Evolutionary conservation across 495 filamentous ascomycete species (phyloP), one percentile per base, ranked within the genome.

Genomic region (Immersiella caudata): DNA sequence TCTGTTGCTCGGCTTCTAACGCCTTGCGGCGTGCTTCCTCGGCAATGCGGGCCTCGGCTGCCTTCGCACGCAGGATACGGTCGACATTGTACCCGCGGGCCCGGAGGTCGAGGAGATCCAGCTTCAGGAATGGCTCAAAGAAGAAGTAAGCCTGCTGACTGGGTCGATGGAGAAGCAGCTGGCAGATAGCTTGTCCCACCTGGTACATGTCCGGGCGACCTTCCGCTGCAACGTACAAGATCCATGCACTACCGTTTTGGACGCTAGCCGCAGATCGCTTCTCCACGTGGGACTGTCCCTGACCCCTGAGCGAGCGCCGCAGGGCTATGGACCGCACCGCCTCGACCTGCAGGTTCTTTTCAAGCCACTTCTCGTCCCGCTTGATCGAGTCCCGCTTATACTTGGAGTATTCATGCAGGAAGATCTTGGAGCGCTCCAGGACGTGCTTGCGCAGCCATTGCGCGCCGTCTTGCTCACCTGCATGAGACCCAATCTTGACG

Each of bases 51-150:
- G 91, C 89, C 74, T 98, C 93, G 6, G 90, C 89, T 12, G 89
- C 93, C 77, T 93, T 94, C 35, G 88, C 87, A 33, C 90, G 87
- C 21, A 99, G 82, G 71, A 98, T 97, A 18, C 95, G 88, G 64
- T 95, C 91, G 50, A 98, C 95, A 70, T 99, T 98, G 79, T 95
- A 97, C 4, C 95, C 95, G 65, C 93, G 91, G 24, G 84, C 84
- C 71, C 88, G 88, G 11, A 99, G 80, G 67, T 92, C 87, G 46
- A 89, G 81, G 12, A 99, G 80, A 67, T 91, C 90, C 62, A 84
- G 77, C 70, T 89, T 92, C 35, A 99, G 79, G 62, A 99, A 87
- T 69, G 90, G 92, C 74, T 97, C 94, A 36, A 99, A 84, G 20
- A 93, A 91, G 66, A 97, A 82, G 70, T 88, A 91, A 5, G 92